A percentile compares a stretch with the other conserved stretches of the same genome.
Evolutionary conservation across 1,284 basidiomycete species (phyloP).

Genomic region (Fomitiporia mediterranea): DNA sequence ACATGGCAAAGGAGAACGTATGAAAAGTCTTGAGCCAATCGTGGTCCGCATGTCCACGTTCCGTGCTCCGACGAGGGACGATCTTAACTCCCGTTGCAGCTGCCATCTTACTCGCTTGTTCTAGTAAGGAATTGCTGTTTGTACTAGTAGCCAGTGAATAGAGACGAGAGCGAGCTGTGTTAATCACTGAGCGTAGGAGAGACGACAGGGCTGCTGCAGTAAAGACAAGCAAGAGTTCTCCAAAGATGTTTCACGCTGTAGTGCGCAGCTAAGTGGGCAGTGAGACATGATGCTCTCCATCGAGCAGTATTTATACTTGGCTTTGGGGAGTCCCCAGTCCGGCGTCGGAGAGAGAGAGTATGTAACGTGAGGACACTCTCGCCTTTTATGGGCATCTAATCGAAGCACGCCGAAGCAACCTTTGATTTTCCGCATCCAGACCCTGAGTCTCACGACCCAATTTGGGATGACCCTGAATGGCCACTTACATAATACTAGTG

Average conservation of each 20-base stretch:
- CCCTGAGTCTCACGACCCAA: no score
- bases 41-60: slow-evolving; percentile 79
- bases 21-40: slow-evolving; percentile 92
- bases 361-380: background rate
- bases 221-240: background rate
- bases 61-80: slow-evolving; percentile 52
- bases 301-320: background rate
- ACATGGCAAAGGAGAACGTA: slow-evolving; percentile 80
- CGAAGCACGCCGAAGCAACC: no score
- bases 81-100: slow-evolving; percentile 35
- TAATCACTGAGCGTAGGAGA: slow-evolving; percentile 10
- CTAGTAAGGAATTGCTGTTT: background rate
- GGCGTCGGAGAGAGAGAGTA: background rate
- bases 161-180: slow-evolving; percentile 5
- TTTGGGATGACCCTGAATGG: no score
- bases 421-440: no score
- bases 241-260: background rate
- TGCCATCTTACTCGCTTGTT: background rate
- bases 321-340: no score
- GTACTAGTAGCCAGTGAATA: background rate
- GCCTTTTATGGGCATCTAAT: background rate
- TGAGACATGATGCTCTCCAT: no score
- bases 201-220: background rate
- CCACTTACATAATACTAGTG: no score
- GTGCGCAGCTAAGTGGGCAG: no score